Evolutionary conservation across 169 alveolate genomes (phyloP).

Genomic region (Cryptosporidium tyzzeri): DNA sequence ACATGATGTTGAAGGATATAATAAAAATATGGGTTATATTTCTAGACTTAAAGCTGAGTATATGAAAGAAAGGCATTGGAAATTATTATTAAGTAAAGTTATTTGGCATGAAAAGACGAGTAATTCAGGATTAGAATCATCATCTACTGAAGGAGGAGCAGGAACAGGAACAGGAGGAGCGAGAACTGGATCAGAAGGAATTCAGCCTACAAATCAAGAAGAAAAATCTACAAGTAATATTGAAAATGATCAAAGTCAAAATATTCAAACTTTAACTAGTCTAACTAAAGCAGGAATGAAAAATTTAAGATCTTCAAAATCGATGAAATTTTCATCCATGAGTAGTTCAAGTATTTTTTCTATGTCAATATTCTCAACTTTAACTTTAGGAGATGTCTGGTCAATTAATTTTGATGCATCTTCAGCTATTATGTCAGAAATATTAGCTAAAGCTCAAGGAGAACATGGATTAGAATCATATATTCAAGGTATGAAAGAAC

Average conservation of each 20-base stretch:
- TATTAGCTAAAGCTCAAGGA: slow-evolving; percentile 95
- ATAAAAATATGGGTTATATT: slow-evolving; percentile 79
- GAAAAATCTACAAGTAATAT: background rate
- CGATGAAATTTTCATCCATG: slow-evolving; percentile 2
- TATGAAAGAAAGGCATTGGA: slow-evolving; percentile 98
- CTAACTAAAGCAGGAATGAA: background rate
- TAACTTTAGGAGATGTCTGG: slow-evolving; percentile 92
- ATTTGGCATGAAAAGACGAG: background rate
- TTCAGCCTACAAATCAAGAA: slow-evolving; percentile 25
- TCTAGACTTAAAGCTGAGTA: slow-evolving; percentile 94
- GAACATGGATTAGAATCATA: slow-evolving; percentile 95
- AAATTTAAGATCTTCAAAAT: background rate
- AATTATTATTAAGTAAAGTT: slow-evolving; percentile 85
- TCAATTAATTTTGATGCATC: slow-evolving; percentile 73
- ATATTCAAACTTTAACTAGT: background rate
- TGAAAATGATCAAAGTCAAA: background rate
- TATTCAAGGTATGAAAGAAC: slow-evolving; percentile 90
- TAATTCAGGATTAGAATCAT: background rate
- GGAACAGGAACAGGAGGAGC: too few species aligned
- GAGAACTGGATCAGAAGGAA: background rate
- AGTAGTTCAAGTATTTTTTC: slow-evolving; percentile 27
- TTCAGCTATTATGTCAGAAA: slow-evolving; percentile 80
- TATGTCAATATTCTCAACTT: slow-evolving; percentile 81
- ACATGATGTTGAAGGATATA: slow-evolving; percentile 80
- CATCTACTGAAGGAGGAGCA: background rate